Evolutionary conservation across 1,284 basidiomycete genomes (phyloP), one percentile per base, ranked within the genome.

Genomic region (Thelephora terrestris): DNA sequence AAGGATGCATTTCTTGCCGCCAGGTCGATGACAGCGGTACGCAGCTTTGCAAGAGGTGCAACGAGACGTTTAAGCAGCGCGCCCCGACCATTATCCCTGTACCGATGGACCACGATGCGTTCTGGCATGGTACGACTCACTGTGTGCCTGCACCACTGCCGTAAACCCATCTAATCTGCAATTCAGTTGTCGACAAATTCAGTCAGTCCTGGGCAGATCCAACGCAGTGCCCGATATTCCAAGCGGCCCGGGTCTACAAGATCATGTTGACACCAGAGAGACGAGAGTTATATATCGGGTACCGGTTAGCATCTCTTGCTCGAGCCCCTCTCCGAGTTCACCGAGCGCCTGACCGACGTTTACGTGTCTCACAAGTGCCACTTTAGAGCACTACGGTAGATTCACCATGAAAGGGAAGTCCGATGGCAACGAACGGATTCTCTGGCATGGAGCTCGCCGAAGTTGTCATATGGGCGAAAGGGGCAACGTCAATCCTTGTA

Each of bases 371-470:
- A 25, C 46, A 47, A 78, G 76, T 43, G 56, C 70, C 20, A 64
- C 65, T 4, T 78, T 81, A 3, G 81, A 83, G 59, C 54, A 64
- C 42, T 70, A 71, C 43, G 80, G 79, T 1, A 71, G 78, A 34
- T 82, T 82, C 52, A 64, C 58, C 6, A 56, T 68, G 40, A 52
- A 68, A 4, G 76, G 76, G 27, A 67, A 76, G 36, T 73, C 74
- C 9, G 61, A 71, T 23, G 80, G 81, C 23, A 83, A 83, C 53
- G 39, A 42, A 57, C 70, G 71, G 47, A 60, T 79, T 7, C 67
- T 80, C 40, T 81, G 80, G 56, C 78, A 81, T 58, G 79, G 78
- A 25, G 81, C 77, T 14, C 73, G 68, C 42, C 69, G 78, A 44
- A 65, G 62, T 7, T 81, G 78, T 55, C 57, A 67, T 4, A 50